phyloP scores from a whole-genome alignment of 1,139 yeast genomes.

The Candida dubliniensis region DNA sequence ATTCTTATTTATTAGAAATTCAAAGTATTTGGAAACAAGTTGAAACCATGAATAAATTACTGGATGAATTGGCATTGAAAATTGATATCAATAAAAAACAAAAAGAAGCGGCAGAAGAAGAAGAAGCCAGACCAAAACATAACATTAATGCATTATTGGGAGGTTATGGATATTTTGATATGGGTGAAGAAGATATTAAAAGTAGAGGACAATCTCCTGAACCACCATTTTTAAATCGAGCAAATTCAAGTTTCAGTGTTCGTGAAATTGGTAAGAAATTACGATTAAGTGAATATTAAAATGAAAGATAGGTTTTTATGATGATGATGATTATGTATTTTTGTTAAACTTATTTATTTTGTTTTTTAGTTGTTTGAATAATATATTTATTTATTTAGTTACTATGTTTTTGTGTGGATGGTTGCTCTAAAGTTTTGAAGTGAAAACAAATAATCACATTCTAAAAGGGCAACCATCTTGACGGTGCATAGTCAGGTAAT shows the following conservation, averaged over 20 bases:
- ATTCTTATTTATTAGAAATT: conserved; percentile 63
- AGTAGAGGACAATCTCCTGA: conserved; percentile 74
- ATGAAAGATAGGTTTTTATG: background rate
- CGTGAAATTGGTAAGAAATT: conserved; percentile 73
- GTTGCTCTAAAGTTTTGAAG: too few relatives aligned
- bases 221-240: conserved; percentile 51
- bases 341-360: background rate
- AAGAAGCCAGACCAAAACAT: conserved; percentile 16
- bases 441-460: background rate
- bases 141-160: conserved; percentile 58
- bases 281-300: conserved; percentile 67
- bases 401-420: background rate
- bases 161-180: conserved; percentile 77
- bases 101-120: conserved; percentile 3
- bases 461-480: too few relatives aligned
- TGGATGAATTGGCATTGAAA: conserved; percentile 1
- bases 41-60: conserved; percentile 14
- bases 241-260: conserved; percentile 48
- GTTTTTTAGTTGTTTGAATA: background rate
- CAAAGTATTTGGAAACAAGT: conserved; percentile 54
- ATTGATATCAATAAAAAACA: conserved; percentile 2
- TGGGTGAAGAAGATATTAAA: conserved; percentile 68
- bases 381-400: background rate
- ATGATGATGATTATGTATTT: background rate
- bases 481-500: too few relatives aligned